Evolutionary conservation across 129 eudicot species (phyloP).

Genomic region (Arctium lappa): DNA sequence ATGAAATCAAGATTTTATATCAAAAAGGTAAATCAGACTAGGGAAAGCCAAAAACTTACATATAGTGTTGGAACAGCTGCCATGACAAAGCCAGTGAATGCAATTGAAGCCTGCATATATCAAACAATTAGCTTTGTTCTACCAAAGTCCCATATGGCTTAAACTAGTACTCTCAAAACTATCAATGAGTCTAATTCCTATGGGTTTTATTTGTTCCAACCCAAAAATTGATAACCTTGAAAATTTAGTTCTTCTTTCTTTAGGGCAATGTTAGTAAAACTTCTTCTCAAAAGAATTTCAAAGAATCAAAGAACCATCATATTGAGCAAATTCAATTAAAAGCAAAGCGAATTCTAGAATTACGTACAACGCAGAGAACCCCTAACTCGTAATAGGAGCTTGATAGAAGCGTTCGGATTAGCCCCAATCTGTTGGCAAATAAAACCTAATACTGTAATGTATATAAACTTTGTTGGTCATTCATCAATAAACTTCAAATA

Average conservation of each 20-base stretch:
- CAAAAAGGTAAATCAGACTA: background rate
- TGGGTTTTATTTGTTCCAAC: background rate
- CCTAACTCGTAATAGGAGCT: background rate
- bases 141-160: background rate
- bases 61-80: slow-evolving; percentile 71
- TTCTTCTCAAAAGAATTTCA: background rate
- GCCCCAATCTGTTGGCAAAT: background rate
- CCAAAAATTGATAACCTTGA: background rate
- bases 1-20: background rate
- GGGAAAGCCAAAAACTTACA: slow-evolving; percentile 39
- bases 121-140: slow-evolving; percentile 3
- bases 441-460: background rate
- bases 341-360: background rate
- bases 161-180: background rate
- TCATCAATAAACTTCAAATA: background rate
- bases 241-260: slow-evolving; percentile 1
- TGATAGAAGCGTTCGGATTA: background rate
- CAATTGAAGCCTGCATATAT: slow-evolving; percentile 54
- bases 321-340: background rate
- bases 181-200: background rate
- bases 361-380: background rate
- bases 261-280: slow-evolving; percentile 1
- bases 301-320: background rate
- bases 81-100: slow-evolving; percentile 56
- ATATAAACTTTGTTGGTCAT: background rate